phyloP scores from a whole-genome alignment of 2,329 filamentous ascomycete species.

The Sporothrix luriei region DNA sequence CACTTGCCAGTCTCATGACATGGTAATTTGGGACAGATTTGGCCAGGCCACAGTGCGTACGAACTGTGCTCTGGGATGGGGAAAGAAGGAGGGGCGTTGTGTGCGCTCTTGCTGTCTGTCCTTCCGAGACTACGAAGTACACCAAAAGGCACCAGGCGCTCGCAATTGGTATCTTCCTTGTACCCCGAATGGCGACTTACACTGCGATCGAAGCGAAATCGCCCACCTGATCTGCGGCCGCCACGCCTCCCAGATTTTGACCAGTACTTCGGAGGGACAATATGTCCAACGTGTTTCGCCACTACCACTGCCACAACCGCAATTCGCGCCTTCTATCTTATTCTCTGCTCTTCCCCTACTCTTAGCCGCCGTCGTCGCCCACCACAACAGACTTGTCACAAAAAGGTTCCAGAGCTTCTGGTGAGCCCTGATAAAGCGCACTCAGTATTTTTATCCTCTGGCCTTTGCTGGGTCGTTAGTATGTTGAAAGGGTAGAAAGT shows the following conservation, averaged over 20 bases:
- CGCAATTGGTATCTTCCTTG: constrained; percentile 18
- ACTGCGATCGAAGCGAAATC: not conserved
- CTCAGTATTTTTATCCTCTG: constrained; percentile 10
- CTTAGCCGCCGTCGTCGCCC: constrained; percentile 20
- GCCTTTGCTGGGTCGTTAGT: constrained; percentile 17
- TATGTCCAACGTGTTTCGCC: constrained; percentile 15
- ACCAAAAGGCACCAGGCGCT: constrained; percentile 4
- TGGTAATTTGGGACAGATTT: not conserved
- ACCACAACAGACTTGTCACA: not conserved
- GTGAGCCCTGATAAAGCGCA: not conserved
- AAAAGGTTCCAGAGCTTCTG: not conserved
- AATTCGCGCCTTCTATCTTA: constrained; percentile 19
- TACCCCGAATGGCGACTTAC: not conserved
- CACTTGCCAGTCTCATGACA: not conserved
- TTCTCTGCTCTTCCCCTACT: constrained; percentile 24
- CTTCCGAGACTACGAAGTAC: not conserved
- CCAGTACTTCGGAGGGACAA: constrained; percentile 1
- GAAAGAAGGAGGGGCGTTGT: constrained; percentile 23
- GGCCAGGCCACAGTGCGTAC: constrained; percentile 25
- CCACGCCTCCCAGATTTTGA: not conserved
- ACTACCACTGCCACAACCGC: constrained; percentile 24
- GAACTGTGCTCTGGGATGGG: not conserved
- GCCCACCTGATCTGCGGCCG: not conserved
- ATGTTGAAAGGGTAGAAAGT: not conserved
- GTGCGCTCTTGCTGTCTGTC: not conserved